These are phyloP conservation scores for Odonthalia washingtoniensis DNA, from an alignment of 31 red algal genomes.

Conservation along the genomic window DNA sequence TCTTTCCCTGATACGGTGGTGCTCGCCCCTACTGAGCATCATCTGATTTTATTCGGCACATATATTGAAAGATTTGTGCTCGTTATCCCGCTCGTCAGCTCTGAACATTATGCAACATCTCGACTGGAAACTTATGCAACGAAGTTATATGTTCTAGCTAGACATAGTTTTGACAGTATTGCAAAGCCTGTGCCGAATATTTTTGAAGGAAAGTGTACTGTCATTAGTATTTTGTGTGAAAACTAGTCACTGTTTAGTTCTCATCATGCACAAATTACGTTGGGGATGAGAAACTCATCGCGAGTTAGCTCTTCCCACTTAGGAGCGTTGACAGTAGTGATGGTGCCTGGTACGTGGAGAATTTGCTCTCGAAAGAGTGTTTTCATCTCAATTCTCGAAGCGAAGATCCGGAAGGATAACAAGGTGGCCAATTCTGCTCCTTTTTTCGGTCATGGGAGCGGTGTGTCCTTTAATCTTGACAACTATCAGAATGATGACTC, in stretches of 20 bases:
- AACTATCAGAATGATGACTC: constrained; percentile 47
- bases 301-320: constrained; percentile 44
- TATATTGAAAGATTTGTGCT: constrained; percentile 71
- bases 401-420: no score
- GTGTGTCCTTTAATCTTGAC: no score
- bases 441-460: no score
- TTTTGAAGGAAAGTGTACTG: constrained; percentile 62
- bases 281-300: constrained; percentile 48
- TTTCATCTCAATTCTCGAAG: no score
- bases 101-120: constrained; percentile 63
- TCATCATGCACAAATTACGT: constrained; percentile 62
- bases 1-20: constrained; percentile 5
- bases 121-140: constrained; percentile 60
- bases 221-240: constrained; percentile 75
- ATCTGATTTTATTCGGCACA: constrained; percentile 55
- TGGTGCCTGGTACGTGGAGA: constrained; percentile 74
- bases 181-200: constrained; percentile 40
- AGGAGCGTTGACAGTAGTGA: constrained; percentile 52
- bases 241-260: constrained; percentile 62
- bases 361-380: constrained; percentile 76
- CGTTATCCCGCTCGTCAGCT: constrained; percentile 59
- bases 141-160: constrained; percentile 60
- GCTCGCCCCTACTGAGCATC: constrained; percentile 44
- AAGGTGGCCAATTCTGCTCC: no score
- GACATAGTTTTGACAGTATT: constrained; percentile 61